Evolutionary conservation across 1,284 basidiomycete genomes (phyloP).

Genomic region (Naganishia sp.): DNA sequence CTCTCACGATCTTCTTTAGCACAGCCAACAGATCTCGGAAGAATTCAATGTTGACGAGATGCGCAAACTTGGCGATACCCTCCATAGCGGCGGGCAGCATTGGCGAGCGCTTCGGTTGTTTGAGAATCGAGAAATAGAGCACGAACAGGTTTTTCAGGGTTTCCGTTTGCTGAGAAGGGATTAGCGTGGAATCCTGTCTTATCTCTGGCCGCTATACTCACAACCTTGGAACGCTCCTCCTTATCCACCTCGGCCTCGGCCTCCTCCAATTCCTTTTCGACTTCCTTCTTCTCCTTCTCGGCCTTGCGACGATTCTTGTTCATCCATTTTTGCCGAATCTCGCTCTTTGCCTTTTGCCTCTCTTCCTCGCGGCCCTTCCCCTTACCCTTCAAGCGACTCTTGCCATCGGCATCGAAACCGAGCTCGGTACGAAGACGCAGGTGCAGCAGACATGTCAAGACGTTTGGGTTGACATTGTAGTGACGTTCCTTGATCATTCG

Average conservation of each 20-base stretch:
- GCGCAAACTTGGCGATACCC: constrained; percentile 90
- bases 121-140: constrained; percentile 94
- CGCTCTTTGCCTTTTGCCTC: constrained; percentile 64
- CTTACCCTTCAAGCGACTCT: constrained; percentile 58
- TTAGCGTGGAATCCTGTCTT: not conserved
- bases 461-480: constrained; percentile 85
- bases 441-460: constrained; percentile 80
- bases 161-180: constrained; percentile 77
- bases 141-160: constrained; percentile 97
- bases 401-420: constrained; percentile 40
- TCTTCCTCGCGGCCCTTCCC: constrained; percentile 54
- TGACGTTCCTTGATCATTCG: constrained; percentile 94
- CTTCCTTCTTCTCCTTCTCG: constrained; percentile 78
- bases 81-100: constrained; percentile 85
- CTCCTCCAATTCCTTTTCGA: constrained; percentile 84
- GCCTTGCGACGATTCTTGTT: constrained; percentile 84
- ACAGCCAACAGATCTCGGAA: constrained; percentile 93
- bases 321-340: constrained; percentile 66
- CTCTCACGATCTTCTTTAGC: constrained; percentile 72
- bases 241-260: constrained; percentile 92
- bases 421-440: constrained; percentile 88
- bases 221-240: constrained; percentile 81
- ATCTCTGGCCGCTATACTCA: constrained; percentile 55
- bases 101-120: constrained; percentile 76
- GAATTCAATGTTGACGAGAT: constrained; percentile 98